phyloP scores from a whole-genome alignment of 352 stramenopile species.

The Pythium periplocum region DNA sequence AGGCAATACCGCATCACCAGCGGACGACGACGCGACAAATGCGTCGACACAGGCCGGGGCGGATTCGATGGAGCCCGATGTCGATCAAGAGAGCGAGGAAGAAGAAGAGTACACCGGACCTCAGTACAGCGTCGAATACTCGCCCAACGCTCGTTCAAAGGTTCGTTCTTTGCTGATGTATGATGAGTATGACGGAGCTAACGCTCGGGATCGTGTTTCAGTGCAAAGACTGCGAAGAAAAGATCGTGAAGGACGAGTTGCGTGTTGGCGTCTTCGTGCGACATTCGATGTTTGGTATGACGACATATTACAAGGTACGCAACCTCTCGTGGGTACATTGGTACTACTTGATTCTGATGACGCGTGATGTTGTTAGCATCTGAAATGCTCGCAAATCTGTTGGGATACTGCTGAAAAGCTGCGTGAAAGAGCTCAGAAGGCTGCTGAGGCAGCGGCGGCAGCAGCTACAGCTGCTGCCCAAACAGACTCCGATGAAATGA shows the following conservation, averaged over 20 bases:
- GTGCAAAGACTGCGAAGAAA: conserved; percentile 79
- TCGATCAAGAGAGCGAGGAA: conserved; percentile 27
- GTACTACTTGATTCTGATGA: background rate
- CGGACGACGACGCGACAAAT: background rate
- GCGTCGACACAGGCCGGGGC: background rate
- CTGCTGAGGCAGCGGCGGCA: too few species aligned
- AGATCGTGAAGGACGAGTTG: conserved; percentile 34
- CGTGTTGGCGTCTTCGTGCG: conserved; percentile 53
- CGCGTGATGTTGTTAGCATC: conserved; percentile 17
- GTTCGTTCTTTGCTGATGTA: conserved; percentile 18
- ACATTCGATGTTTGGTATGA: conserved; percentile 79
- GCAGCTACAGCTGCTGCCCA: too few species aligned
- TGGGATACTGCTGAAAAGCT: conserved; percentile 4
- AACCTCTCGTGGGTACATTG: background rate
- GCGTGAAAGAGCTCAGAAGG: too few species aligned
- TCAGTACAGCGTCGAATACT: conserved; percentile 68
- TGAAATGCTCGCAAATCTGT: conserved; percentile 42
- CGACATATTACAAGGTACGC: conserved; percentile 76
- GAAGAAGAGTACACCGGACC: conserved; percentile 43
- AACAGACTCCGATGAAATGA: too few species aligned
- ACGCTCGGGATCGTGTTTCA: conserved; percentile 12
- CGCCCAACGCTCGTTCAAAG: conserved; percentile 46
- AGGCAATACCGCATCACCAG: conserved; percentile 13
- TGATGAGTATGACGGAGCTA: background rate
- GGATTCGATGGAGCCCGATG: conserved; percentile 17